A percentile compares a stretch with the other conserved stretches of the same genome.
phyloP scores from a whole-genome alignment of 768 basidiomycete species.

The Cubamyces lactineus region DNA sequence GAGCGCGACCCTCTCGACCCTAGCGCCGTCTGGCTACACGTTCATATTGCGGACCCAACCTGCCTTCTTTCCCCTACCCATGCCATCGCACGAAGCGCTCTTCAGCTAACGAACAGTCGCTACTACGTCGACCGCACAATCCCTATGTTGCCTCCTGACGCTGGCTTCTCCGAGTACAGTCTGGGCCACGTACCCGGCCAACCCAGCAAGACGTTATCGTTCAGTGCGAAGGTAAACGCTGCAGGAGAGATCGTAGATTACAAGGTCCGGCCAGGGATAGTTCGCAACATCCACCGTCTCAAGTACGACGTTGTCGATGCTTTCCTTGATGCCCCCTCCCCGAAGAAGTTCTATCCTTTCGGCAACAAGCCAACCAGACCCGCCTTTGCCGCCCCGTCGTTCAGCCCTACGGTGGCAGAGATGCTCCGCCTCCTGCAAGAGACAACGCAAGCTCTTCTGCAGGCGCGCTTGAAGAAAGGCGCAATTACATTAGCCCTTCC shows the following conservation, averaged over 20 bases:
- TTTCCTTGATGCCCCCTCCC: constrained; percentile 39
- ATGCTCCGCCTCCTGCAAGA: constrained; percentile 38
- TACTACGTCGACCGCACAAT: constrained; percentile 70
- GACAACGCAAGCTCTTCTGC: constrained; percentile 25
- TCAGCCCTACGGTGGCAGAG: constrained; percentile 16
- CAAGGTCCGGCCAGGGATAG: constrained; percentile 68
- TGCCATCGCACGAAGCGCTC: constrained; percentile 60
- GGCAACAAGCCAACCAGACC: no score
- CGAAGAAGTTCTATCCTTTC: constrained; percentile 46
- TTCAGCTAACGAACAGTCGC: constrained; percentile 40
- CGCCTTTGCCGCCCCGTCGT: no score
- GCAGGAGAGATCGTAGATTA: constrained; percentile 71
- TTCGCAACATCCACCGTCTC: constrained; percentile 66
- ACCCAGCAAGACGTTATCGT: constrained; percentile 69
- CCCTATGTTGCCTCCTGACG: constrained; percentile 71
- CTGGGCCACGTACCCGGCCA: constrained; percentile 44
- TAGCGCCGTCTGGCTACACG: constrained; percentile 76
- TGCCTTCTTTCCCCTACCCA: constrained; percentile 74
- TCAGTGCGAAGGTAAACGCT: constrained; percentile 71
- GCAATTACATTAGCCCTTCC: constrained; percentile 33
- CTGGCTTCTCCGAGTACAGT: constrained; percentile 56
- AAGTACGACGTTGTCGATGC: constrained; percentile 72
- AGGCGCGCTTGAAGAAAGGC: constrained; percentile 23
- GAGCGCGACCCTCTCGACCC: constrained; percentile 66
- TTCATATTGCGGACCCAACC: constrained; percentile 94